phyloP scores from a whole-genome alignment of 306 rosid species.

The Luffa aegyptiaca region DNA sequence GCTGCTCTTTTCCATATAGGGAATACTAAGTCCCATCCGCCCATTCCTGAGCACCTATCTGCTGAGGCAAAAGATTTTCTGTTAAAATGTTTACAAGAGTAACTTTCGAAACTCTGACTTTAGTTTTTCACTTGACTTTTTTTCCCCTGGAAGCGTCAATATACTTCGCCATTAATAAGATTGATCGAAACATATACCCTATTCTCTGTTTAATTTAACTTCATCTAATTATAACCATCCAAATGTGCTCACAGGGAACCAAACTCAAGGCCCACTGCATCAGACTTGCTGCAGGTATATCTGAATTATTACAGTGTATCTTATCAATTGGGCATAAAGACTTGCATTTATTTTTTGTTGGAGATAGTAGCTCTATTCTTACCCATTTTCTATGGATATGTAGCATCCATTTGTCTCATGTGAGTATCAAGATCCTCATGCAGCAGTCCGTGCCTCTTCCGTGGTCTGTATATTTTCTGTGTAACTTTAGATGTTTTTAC shows the following conservation, averaged over 20 bases:
- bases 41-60: constrained; percentile 87
- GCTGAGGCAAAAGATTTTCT: constrained; percentile 79
- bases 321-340: not conserved
- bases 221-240: not conserved
- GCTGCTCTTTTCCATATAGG: constrained; percentile 88
- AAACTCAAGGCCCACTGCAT: constrained; percentile 57
- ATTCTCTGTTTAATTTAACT: not conserved
- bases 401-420: constrained; percentile 86
- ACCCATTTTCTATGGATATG: constrained; percentile 7
- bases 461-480: constrained; percentile 39
- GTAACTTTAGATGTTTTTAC: constrained; percentile 10
- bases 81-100: constrained; percentile 78
- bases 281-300: constrained; percentile 70
- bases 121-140: not conserved
- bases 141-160: not conserved
- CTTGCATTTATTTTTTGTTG: not conserved
- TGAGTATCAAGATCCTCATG: constrained; percentile 38
- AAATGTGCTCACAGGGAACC: constrained; percentile 79
- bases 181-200: not conserved
- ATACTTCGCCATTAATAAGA: not conserved
- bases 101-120: constrained; percentile 21
- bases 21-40: constrained; percentile 88
- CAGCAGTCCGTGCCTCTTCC: constrained; percentile 32
- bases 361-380: not conserved
- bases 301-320: not conserved